A percentile compares a stretch with the other conserved stretches of the same genome.
These are phyloP conservation scores for Rhytidhysteron rufulum DNA, from an alignment of 2,329 filamentous ascomycete species.

Conservation along the genomic window DNA sequence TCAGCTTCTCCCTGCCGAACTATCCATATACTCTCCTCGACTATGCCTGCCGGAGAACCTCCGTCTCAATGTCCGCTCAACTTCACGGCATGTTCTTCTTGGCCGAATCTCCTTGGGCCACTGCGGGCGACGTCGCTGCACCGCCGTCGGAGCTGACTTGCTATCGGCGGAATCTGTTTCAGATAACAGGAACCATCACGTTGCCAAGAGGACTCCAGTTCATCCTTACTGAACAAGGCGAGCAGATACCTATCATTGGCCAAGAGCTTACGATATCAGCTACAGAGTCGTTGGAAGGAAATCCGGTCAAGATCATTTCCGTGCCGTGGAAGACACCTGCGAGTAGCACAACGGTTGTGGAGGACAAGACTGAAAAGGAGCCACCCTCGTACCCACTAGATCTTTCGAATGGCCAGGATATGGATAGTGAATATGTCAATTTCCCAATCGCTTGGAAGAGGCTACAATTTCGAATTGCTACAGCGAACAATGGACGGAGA, in stretches of 20 bases:
- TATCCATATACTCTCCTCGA: slow-evolving; percentile 61
- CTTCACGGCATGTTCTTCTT: slow-evolving; percentile 88
- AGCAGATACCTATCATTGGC: slow-evolving; percentile 74
- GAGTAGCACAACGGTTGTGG: slow-evolving; percentile 65
- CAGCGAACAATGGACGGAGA: slow-evolving; percentile 89
- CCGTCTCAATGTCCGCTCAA: slow-evolving; percentile 68
- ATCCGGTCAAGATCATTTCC: slow-evolving; percentile 87
- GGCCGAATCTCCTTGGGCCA: slow-evolving; percentile 69
- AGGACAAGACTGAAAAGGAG: slow-evolving; percentile 75
- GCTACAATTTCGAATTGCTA: slow-evolving; percentile 89
- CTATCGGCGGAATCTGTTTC: slow-evolving; percentile 92
- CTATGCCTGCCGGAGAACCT: slow-evolving; percentile 59
- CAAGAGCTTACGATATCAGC: slow-evolving; percentile 88
- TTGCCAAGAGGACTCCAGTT: slow-evolving; percentile 74
- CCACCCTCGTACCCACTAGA: slow-evolving; percentile 76
- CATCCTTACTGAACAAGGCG: slow-evolving; percentile 77
- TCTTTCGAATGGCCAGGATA: slow-evolving; percentile 60
- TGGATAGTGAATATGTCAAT: slow-evolving; percentile 79
- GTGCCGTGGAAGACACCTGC: slow-evolving; percentile 97
- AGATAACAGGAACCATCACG: slow-evolving; percentile 86
- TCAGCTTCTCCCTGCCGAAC: slow-evolving; percentile 47
- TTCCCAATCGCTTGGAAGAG: slow-evolving; percentile 94
- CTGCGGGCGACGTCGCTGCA: slow-evolving; percentile 52
- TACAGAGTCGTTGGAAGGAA: slow-evolving; percentile 91
- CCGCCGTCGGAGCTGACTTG: slow-evolving; percentile 84